Conservation (phyloP, 2,329 filamentous ascomycete genomes). For the Beauveria caledonica region DNA sequence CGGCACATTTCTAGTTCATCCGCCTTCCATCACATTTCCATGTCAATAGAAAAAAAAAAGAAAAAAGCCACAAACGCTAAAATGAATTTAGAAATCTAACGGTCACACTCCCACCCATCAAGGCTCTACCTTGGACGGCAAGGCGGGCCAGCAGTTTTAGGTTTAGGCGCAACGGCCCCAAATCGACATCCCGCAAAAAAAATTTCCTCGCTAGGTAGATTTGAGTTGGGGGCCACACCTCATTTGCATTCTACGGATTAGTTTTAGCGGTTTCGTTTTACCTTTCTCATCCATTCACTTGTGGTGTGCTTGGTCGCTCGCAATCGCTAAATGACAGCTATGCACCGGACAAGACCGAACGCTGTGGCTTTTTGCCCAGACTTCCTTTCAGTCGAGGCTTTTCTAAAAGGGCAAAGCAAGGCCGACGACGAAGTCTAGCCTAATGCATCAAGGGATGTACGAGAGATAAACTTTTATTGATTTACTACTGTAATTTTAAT, state of each 20-base stretch:
- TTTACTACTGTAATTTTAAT: background rate
- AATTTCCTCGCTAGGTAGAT: background rate
- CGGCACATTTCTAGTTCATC: no score
- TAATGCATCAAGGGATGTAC: background rate
- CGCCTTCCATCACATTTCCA: no score
- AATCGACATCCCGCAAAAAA: conserved; percentile 3
- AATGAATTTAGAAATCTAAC: no score
- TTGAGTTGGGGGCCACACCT: background rate
- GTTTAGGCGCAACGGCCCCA: background rate
- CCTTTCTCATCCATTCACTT: no score
- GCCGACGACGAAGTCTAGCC: background rate
- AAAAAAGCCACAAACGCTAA: no score
- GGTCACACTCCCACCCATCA: no score
- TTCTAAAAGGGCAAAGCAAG: no score
- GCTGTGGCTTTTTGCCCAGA: background rate
- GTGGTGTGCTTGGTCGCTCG: no score
- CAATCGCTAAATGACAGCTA: no score
- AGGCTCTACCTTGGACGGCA: no score
- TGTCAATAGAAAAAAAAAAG: no score
- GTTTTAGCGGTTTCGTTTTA: background rate
- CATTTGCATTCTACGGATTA: background rate
- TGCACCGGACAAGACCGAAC: background rate
- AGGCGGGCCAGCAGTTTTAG: background rate
- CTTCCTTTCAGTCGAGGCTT: background rate
- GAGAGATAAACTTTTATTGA: no score